Conservation (phyloP, 176 grass and related monocot species). For the Bromus sterilis region DNA sequence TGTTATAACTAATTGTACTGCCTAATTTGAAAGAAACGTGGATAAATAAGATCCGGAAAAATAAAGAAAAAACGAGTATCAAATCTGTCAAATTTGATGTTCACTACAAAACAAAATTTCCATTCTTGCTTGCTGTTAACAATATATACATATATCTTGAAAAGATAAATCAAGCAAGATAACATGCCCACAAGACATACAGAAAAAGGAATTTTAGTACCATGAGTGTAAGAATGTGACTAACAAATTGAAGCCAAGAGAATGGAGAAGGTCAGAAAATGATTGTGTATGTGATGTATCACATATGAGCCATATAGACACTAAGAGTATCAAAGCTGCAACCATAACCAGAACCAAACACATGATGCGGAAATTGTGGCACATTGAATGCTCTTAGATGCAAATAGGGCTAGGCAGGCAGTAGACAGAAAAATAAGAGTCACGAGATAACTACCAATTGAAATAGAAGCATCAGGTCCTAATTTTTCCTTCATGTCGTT, state of each 20-base stretch:
- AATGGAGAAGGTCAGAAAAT: not conserved
- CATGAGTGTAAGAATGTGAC: not conserved
- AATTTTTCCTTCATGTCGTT: conserved; percentile 82
- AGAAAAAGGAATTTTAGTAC: not conserved
- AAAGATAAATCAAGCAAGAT: not conserved
- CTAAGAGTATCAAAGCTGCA: not conserved
- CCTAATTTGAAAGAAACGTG: not conserved
- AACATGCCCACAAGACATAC: not conserved
- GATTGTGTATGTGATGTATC: not conserved
- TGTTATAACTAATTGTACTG: not conserved
- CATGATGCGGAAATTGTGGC: not conserved
- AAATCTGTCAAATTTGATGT: not conserved
- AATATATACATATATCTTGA: not conserved
- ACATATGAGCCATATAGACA: not conserved
- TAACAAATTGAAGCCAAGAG: not conserved
- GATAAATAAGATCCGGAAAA: not conserved
- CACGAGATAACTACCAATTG: conserved; percentile 43
- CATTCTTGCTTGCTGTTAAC: not conserved
- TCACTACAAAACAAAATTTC: not conserved
- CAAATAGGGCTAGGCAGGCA: not conserved
- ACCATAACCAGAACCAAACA: not conserved
- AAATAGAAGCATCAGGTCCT: conserved; percentile 80
- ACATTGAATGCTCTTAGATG: not conserved
- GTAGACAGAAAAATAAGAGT: not conserved
- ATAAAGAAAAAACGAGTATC: not conserved